Conservation (phyloP, 148 eudicot genomes). For the Chenopodium formosanum region DNA sequence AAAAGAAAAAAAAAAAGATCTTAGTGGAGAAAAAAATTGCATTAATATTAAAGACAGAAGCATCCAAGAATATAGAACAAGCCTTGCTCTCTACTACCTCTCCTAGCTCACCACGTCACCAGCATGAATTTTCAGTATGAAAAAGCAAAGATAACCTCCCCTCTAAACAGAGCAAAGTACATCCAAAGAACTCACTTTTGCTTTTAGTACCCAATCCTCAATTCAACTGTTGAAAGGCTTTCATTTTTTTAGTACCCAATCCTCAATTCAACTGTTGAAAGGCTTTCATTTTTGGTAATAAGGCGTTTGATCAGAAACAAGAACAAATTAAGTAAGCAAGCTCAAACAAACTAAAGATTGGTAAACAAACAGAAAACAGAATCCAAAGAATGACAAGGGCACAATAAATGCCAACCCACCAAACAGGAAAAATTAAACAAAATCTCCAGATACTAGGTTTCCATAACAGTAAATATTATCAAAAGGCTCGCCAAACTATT, state of each 20-base stretch:
- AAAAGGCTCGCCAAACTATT: neutral
- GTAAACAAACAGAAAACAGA: neutral
- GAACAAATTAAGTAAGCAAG: neutral
- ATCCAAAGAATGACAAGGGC: neutral
- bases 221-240: neutral
- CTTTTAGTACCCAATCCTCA: neutral
- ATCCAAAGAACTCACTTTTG: neutral
- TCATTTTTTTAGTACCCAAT: neutral
- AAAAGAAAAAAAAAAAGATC: neutral
- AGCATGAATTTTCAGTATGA: neutral
- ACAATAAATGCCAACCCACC: neutral
- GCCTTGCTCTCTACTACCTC: neutral
- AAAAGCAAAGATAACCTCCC: neutral
- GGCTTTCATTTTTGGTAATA: neutral
- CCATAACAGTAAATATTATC: neutral
- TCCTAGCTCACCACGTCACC: neutral
- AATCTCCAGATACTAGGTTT: neutral
- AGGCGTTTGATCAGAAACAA: neutral
- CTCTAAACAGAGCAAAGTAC: neutral
- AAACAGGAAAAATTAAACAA: neutral
- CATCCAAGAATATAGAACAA: too few species aligned
- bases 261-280: neutral
- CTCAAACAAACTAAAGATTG: neutral
- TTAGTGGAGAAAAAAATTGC: neutral
- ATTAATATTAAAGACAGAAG: neutral